These are phyloP conservation scores for Fusarium verrucosum DNA, from an alignment of 2,329 filamentous ascomycete genomes.

Conservation along the genomic window DNA sequence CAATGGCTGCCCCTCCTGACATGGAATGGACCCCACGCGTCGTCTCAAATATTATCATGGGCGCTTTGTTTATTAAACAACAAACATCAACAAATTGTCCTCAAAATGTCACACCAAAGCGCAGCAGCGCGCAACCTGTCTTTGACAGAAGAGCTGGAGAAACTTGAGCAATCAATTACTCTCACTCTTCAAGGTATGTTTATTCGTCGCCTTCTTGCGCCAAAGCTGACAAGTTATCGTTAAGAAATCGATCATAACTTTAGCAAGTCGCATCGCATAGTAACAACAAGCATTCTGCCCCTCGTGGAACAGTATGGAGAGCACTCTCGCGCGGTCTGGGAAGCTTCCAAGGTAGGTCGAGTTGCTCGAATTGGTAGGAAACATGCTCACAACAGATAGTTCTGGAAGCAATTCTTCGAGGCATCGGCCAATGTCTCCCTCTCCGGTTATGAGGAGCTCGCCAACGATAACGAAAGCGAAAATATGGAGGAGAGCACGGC, in stretches of 20 bases:
- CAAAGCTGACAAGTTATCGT: constrained; percentile 3
- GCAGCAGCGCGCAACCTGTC: constrained; percentile 69
- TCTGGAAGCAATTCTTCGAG: constrained; percentile 99
- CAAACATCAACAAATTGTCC: neutral
- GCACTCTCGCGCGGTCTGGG: constrained; percentile 93
- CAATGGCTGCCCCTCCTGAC: constrained; percentile 8
- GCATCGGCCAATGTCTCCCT: constrained; percentile 96
- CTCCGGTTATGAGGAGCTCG: constrained; percentile 89
- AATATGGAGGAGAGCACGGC: constrained; percentile 62
- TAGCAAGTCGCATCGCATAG: constrained; percentile 93
- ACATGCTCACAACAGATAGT: constrained; percentile 60
- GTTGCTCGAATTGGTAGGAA: neutral
- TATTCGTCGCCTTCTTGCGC: too few species aligned
- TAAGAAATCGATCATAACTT: constrained; percentile 98
- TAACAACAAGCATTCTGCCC: constrained; percentile 91
- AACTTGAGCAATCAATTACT: constrained; percentile 95
- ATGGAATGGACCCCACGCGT: constrained; percentile 21
- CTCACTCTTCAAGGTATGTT: constrained; percentile 84
- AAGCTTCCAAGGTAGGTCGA: constrained; percentile 81
- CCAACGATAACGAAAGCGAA: constrained; percentile 70
- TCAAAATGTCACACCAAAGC: constrained; percentile 60
- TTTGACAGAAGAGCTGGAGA: constrained; percentile 94
- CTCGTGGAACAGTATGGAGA: constrained; percentile 95
- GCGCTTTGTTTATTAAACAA: neutral
- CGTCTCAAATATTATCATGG: neutral